Conservation (phyloP, 805 yeast species). For the Saccharomycopsis fibuligera region DNA sequence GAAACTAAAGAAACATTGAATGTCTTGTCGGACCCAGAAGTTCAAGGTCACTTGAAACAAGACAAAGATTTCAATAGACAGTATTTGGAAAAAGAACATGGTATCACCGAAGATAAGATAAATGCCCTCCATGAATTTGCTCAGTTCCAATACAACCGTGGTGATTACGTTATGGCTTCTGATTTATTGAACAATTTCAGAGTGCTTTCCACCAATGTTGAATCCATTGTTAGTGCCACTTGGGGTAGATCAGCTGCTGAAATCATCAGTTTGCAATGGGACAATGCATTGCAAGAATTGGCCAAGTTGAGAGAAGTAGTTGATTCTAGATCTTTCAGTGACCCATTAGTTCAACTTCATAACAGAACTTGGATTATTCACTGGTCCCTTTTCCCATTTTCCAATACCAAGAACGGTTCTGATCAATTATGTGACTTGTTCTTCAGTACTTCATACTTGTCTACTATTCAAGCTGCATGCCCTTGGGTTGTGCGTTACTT, state of each 20-base stretch:
- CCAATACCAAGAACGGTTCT: slow-evolving; percentile 41
- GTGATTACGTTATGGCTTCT: slow-evolving; percentile 53
- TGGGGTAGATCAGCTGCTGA: slow-evolving; percentile 68
- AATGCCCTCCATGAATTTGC: slow-evolving; percentile 51
- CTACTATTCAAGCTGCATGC: slow-evolving; percentile 63
- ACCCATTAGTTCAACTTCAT: slow-evolving; percentile 53
- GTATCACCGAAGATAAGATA: slow-evolving; percentile 43
- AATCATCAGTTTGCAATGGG: slow-evolving; percentile 48
- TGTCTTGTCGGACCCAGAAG: slow-evolving; percentile 42
- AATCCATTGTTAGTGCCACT: slow-evolving; percentile 47
- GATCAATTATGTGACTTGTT: slow-evolving; percentile 52
- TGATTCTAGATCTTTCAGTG: slow-evolving; percentile 47
- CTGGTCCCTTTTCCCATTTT: slow-evolving; percentile 61
- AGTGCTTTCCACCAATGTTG: slow-evolving; percentile 45
- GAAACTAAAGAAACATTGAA: slow-evolving; percentile 41
- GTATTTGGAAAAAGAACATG: slow-evolving; percentile 38
- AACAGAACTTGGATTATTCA: slow-evolving; percentile 64
- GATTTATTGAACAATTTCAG: slow-evolving; percentile 54
- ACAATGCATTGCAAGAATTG: slow-evolving; percentile 47
- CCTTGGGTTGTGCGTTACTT: slow-evolving; percentile 68
- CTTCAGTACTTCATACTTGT: slow-evolving; percentile 52
- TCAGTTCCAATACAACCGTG: slow-evolving; percentile 56
- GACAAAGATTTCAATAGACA: slow-evolving; percentile 50
- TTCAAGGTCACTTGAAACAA: slow-evolving; percentile 45
- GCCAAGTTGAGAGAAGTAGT: slow-evolving; percentile 49